Evolutionary conservation across 1,284 basidiomycete species (phyloP).

Genomic region (Irpex sp.): DNA sequence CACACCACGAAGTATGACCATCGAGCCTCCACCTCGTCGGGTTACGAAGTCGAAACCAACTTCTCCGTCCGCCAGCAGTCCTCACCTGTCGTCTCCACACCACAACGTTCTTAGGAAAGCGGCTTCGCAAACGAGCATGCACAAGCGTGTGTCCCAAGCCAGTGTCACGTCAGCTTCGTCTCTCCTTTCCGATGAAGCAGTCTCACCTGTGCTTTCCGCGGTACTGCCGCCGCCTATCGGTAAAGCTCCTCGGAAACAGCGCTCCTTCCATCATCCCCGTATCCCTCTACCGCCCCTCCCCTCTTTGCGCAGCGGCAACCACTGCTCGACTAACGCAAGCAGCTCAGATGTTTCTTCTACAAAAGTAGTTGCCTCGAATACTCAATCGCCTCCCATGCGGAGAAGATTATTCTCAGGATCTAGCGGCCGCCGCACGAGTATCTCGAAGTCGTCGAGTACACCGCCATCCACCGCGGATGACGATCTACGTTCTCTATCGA

Average conservation of each 20-base stretch:
- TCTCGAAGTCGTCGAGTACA: slow-evolving; percentile 32
- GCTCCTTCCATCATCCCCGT: slow-evolving; percentile 35
- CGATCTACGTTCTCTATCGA: slow-evolving; percentile 40
- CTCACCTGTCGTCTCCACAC: slow-evolving; percentile 20
- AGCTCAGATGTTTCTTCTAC: slow-evolving; percentile 11
- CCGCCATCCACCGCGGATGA: slow-evolving; percentile 41
- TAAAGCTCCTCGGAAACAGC: slow-evolving; percentile 31
- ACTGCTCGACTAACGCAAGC: slow-evolving; percentile 14
- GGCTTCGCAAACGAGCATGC: slow-evolving; percentile 51
- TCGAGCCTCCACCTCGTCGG: not conserved
- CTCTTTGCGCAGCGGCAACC: slow-evolving; percentile 24
- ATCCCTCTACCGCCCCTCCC: slow-evolving; percentile 31
- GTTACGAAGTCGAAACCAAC: not conserved
- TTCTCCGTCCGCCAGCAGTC: not conserved
- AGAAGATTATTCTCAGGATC: slow-evolving; percentile 62
- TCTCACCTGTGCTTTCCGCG: slow-evolving; percentile 5
- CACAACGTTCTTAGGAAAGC: slow-evolving; percentile 43
- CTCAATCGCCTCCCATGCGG: slow-evolving; percentile 27
- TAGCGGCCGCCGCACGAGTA: slow-evolving; percentile 47
- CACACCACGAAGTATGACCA: slow-evolving; percentile 1
- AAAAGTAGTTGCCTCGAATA: slow-evolving; percentile 13
- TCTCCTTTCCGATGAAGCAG: slow-evolving; percentile 17
- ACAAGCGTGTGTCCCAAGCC: slow-evolving; percentile 26
- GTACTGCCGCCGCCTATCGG: slow-evolving; percentile 1
- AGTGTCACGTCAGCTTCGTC: slow-evolving; percentile 19